Percentiles rank a stretch among this genome's conserved stretches.
Conservation (phyloP, 1,284 basidiomycete genomes). For the Mycosarcoma mackinlayi region DNA sequence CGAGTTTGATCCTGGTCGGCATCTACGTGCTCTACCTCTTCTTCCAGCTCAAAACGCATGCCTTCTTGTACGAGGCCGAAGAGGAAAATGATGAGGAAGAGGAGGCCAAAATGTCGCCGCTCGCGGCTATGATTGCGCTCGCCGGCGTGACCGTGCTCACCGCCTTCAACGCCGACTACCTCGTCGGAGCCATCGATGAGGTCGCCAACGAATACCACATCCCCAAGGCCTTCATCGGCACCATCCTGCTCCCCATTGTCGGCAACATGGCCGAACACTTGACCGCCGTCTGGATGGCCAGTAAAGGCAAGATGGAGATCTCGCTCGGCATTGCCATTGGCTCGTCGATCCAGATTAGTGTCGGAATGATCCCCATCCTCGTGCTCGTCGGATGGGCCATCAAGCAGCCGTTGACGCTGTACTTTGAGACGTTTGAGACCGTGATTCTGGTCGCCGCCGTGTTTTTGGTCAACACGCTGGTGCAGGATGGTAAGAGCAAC, state of each 20-base stretch:
- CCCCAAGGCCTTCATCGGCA: slow-evolving; percentile 67
- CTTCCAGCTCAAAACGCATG: slow-evolving; percentile 67
- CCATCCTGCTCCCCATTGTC: slow-evolving; percentile 83
- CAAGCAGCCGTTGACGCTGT: slow-evolving; percentile 68
- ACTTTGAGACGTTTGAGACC: slow-evolving; percentile 66
- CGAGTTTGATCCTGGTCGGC: slow-evolving; percentile 74
- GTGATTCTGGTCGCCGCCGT: slow-evolving; percentile 65
- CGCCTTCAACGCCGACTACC: slow-evolving; percentile 68
- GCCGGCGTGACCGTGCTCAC: slow-evolving; percentile 62
- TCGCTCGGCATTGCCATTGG: slow-evolving; percentile 87
- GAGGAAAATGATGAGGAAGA: slow-evolving; percentile 62
- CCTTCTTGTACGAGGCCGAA: slow-evolving; percentile 62
- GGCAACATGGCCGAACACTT: slow-evolving; percentile 74
- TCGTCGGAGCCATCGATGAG: slow-evolving; percentile 67
- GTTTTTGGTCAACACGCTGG: slow-evolving; percentile 66
- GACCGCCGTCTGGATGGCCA: slow-evolving; percentile 64
- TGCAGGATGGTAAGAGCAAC: slow-evolving; percentile 68
- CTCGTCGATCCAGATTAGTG: slow-evolving; percentile 72
- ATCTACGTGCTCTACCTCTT: slow-evolving; percentile 81
- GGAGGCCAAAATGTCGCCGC: slow-evolving; percentile 60
- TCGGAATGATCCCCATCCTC: slow-evolving; percentile 67
- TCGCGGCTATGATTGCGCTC: slow-evolving; percentile 62
- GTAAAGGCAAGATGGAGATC: slow-evolving; percentile 68
- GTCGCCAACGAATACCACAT: slow-evolving; percentile 64
- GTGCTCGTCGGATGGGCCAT: slow-evolving; percentile 68